phyloP scores from a whole-genome alignment of 306 rosid genomes.

The Hippophae tibetana region DNA sequence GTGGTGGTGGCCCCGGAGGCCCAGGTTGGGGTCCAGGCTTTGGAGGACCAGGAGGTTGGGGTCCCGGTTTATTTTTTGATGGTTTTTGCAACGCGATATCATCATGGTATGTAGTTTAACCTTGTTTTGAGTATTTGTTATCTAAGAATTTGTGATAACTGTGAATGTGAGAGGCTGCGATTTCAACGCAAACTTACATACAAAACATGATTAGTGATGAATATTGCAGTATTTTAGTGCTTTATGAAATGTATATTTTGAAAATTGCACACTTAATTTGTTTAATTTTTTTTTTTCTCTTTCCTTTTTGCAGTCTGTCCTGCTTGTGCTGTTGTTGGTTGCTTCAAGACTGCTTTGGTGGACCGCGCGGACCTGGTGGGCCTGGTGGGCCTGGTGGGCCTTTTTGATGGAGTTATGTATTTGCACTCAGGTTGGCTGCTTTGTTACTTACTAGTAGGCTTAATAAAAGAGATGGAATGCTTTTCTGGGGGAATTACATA shows the following conservation, averaged over 20 bases:
- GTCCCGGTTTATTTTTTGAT: slow-evolving; percentile 35
- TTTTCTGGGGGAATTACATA: too few relatives aligned
- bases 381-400: slow-evolving; percentile 43
- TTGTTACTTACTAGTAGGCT: too few relatives aligned
- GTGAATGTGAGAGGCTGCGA: background rate
- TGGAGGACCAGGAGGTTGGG: slow-evolving; percentile 30
- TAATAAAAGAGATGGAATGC: too few relatives aligned
- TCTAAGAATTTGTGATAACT: background rate
- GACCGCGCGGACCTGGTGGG: slow-evolving; percentile 32
- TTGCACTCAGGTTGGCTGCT: background rate
- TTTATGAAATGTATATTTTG: background rate
- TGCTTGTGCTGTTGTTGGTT: slow-evolving; percentile 77
- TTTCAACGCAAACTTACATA: background rate
- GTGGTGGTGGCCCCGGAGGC: slow-evolving; percentile 23
- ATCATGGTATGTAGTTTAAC: slow-evolving; percentile 38
- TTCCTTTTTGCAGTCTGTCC: slow-evolving; percentile 35
- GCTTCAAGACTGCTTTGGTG: slow-evolving; percentile 53
- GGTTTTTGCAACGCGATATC: slow-evolving; percentile 48
- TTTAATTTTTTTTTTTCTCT: background rate
- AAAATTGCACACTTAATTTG: background rate
- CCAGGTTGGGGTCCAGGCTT: slow-evolving; percentile 29
- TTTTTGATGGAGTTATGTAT: slow-evolving; percentile 14
- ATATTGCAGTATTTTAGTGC: background rate
- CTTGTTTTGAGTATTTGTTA: background rate
- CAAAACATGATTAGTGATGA: background rate